Conservation (phyloP, 768 basidiomycete genomes). For the Gyrodon lividus region DNA sequence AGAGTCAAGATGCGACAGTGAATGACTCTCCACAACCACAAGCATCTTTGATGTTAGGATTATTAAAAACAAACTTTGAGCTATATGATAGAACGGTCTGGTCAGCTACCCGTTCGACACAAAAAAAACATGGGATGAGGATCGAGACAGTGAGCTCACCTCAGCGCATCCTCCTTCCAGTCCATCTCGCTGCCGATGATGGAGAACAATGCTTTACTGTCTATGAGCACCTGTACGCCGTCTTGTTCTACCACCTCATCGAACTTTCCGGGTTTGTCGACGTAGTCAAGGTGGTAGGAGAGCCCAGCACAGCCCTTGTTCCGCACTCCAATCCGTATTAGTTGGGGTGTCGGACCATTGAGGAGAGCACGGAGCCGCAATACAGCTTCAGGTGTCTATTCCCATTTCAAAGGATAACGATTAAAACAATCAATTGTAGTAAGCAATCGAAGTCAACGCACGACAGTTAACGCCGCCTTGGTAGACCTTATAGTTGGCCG, state of each 20-base stretch:
- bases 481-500: constrained; percentile 65
- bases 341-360: constrained; percentile 81
- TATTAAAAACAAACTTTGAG: constrained; percentile 80
- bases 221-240: constrained; percentile 89
- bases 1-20: constrained; percentile 43
- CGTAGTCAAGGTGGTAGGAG: constrained; percentile 87
- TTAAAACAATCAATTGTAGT: not conserved
- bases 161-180: constrained; percentile 91
- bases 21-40: constrained; percentile 96
- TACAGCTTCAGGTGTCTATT: constrained; percentile 79
- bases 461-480: constrained; percentile 78
- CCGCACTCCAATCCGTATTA: constrained; percentile 92
- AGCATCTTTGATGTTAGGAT: constrained; percentile 92
- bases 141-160: constrained; percentile 45
- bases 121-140: not conserved
- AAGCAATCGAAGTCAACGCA: constrained; percentile 33
- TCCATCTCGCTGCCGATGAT: constrained; percentile 99
- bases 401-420: constrained; percentile 2
- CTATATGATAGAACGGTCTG: constrained; percentile 35
- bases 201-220: constrained; percentile 94
- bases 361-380: constrained; percentile 69
- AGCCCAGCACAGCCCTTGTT: constrained; percentile 97
- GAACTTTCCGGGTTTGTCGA: constrained; percentile 84
- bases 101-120: too few relatives aligned
- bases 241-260: constrained; percentile 98